These are phyloP conservation scores for Diaporthe australafricana DNA, from an alignment of 2,329 filamentous ascomycete genomes.

Conservation along the genomic window DNA sequence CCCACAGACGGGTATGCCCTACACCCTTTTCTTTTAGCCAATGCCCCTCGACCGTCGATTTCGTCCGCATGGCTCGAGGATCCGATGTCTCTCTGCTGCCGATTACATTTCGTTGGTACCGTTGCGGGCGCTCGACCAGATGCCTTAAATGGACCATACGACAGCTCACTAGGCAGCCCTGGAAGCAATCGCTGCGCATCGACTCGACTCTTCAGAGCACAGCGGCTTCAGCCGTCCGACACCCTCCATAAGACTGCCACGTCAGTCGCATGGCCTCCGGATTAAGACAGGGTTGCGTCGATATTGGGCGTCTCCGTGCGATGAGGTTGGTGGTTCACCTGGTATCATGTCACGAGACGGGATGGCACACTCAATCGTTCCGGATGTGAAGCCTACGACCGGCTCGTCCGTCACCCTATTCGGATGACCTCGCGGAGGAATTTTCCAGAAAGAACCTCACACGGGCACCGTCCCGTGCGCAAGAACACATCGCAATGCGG, in stretches of 20 bases:
- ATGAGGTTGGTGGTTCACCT: neutral
- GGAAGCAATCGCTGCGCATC: constrained; percentile 26
- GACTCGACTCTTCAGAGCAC: constrained; percentile 21
- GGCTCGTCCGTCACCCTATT: constrained; percentile 18
- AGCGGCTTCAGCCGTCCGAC: constrained; percentile 24
- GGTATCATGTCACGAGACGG: neutral
- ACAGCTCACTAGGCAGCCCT: constrained; percentile 33
- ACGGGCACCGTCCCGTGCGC: neutral
- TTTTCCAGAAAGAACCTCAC: neutral
- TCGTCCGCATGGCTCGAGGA: neutral
- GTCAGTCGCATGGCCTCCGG: constrained; percentile 27
- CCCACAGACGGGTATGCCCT: neutral
- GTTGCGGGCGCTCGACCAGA: constrained; percentile 10
- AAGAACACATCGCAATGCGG: constrained; percentile 1
- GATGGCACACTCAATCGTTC: constrained; percentile 1
- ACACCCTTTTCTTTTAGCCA: constrained; percentile 19
- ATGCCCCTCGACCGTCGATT: neutral
- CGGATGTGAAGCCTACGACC: constrained; percentile 3
- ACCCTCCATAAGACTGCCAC: constrained; percentile 28
- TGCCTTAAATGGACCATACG: constrained; percentile 29
- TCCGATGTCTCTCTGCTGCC: constrained; percentile 30
- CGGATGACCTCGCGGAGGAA: neutral
- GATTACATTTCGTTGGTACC: constrained; percentile 6
- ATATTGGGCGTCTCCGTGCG: constrained; percentile 3
- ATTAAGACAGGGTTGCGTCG: constrained; percentile 17